A percentile compares a stretch with the other conserved stretches of the same genome.
phyloP scores from a whole-genome alignment of 2,329 filamentous ascomycete genomes.

The Monosporascus sp. region DNA sequence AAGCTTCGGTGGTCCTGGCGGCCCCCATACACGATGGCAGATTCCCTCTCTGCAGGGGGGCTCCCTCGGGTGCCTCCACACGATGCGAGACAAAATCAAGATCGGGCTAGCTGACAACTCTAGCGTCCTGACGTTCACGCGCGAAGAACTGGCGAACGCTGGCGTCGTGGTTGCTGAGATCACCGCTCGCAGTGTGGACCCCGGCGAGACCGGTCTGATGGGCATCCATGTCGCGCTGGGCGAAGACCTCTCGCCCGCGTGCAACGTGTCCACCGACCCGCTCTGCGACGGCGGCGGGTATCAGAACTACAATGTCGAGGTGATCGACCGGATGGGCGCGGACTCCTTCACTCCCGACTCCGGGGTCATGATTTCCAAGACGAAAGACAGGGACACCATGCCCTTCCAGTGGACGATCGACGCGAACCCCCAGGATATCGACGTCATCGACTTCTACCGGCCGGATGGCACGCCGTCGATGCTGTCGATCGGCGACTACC shows the following conservation, averaged over 20 bases:
- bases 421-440: slow-evolving; percentile 48
- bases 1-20: slow-evolving; percentile 48
- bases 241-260: slow-evolving; percentile 38
- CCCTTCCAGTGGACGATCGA: slow-evolving; percentile 53
- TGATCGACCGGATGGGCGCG: slow-evolving; percentile 48
- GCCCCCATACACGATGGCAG: slow-evolving; percentile 48
- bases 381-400: slow-evolving; percentile 35
- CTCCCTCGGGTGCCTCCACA: slow-evolving; percentile 47
- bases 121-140: slow-evolving; percentile 39
- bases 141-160: slow-evolving; percentile 34
- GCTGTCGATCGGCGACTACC: slow-evolving; percentile 47
- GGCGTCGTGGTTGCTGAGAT: slow-evolving; percentile 41
- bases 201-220: slow-evolving; percentile 33
- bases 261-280: slow-evolving; percentile 35
- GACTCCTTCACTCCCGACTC: slow-evolving; percentile 47
- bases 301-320: slow-evolving; percentile 47
- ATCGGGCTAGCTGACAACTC: slow-evolving; percentile 41
- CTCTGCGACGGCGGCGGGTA: slow-evolving; percentile 48
- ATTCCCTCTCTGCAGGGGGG: slow-evolving; percentile 44
- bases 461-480: slow-evolving; percentile 43
- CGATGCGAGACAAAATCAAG: slow-evolving; percentile 47
- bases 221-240: slow-evolving; percentile 43
- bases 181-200: slow-evolving; percentile 42
- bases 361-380: slow-evolving; percentile 50
- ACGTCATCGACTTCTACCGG: slow-evolving; percentile 42